These are phyloP conservation scores for Vitis rotundifolia DNA, from an alignment of 164 flowering plant species.

Conservation along the genomic window DNA sequence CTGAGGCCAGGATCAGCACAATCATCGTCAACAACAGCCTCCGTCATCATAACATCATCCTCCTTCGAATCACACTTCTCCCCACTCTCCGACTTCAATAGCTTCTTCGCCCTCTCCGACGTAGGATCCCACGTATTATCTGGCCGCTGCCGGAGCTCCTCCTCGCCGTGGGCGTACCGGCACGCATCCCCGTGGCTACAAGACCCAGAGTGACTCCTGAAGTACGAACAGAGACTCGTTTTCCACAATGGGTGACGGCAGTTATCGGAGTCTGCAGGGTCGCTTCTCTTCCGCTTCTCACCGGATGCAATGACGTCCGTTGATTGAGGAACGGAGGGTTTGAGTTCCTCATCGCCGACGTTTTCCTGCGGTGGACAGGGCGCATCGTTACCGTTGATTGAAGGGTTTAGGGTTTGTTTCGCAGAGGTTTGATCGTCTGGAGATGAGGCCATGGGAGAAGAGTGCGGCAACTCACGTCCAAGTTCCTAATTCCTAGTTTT, in stretches of 20 bases:
- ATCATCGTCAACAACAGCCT: constrained; percentile 26
- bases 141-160: constrained; percentile 72
- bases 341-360: background rate
- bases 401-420: constrained; percentile 13
- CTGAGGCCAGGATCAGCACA: constrained; percentile 32
- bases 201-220: constrained; percentile 45
- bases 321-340: background rate
- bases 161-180: constrained; percentile 86
- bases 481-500: too few species aligned
- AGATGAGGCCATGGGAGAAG: constrained; percentile 1
- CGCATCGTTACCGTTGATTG: constrained; percentile 7
- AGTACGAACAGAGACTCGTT: constrained; percentile 86
- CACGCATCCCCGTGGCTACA: constrained; percentile 85
- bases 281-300: constrained; percentile 26
- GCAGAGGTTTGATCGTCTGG: background rate
- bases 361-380: background rate
- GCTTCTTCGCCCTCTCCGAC: constrained; percentile 80
- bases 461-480: too few species aligned
- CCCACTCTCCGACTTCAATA: constrained; percentile 33
- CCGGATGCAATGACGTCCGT: constrained; percentile 5
- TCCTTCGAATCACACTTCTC: constrained; percentile 19
- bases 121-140: constrained; percentile 96
- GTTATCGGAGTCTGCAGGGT: constrained; percentile 5
- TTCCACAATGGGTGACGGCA: constrained; percentile 62
- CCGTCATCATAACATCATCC: constrained; percentile 38